A percentile compares a stretch with the other conserved stretches of the same genome.
Evolutionary conservation across 164 flowering plant genomes (phyloP).

Genomic region (Berberis thunbergii): DNA sequence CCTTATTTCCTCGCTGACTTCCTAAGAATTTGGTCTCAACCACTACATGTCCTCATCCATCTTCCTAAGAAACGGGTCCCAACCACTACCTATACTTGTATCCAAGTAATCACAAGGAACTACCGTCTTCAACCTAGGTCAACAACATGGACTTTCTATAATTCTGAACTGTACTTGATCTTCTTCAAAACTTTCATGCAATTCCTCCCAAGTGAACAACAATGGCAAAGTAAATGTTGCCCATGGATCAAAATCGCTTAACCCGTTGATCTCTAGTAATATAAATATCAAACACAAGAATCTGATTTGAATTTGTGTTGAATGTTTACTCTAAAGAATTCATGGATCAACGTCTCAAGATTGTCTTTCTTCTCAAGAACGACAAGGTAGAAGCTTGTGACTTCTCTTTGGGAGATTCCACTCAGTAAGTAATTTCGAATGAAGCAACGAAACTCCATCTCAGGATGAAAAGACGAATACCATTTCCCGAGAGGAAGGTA

Average conservation of each 20-base stretch:
- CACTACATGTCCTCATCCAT: constrained; percentile 39
- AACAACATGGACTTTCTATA: constrained; percentile 65
- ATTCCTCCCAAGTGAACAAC: constrained; percentile 77
- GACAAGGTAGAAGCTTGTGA: constrained; percentile 67
- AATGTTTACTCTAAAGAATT: constrained; percentile 44
- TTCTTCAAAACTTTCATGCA: constrained; percentile 30
- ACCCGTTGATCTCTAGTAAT: constrained; percentile 50
- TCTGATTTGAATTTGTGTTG: constrained; percentile 44
- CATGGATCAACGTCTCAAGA: constrained; percentile 28
- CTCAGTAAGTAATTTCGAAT: constrained; percentile 34
- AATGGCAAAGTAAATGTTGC: constrained; percentile 69
- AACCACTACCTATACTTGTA: constrained; percentile 80
- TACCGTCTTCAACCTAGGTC: constrained; percentile 89
- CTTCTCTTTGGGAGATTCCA: constrained; percentile 84
- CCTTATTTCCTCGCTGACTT: no score
- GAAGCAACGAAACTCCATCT: constrained; percentile 94
- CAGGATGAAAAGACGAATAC: constrained; percentile 60
- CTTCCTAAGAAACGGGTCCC: constrained; percentile 79
- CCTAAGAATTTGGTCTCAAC: no score
- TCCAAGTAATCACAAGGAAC: constrained; percentile 94
- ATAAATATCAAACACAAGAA: constrained; percentile 74
- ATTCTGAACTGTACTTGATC: constrained; percentile 46
- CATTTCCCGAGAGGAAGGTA: constrained; percentile 84
- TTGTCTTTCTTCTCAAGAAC: constrained; percentile 40
- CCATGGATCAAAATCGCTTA: constrained; percentile 92